These are phyloP conservation scores for Neostapfia colusana DNA, from an alignment of 176 grass and related monocot species.

Conservation along the genomic window DNA sequence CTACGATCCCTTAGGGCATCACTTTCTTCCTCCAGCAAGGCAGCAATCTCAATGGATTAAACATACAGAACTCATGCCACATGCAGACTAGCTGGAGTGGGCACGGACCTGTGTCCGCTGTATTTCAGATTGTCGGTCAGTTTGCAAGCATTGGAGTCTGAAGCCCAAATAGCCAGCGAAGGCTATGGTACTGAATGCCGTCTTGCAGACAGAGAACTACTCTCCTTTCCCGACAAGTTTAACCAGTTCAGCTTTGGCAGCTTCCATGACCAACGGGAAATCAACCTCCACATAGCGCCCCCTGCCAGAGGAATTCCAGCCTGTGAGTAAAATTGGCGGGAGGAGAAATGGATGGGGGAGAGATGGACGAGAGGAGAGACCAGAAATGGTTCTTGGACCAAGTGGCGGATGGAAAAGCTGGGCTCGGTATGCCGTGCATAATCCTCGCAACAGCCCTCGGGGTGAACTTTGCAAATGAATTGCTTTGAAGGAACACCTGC, in stretches of 20 bases:
- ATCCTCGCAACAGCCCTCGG: conserved; percentile 89
- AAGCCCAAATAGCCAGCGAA: background rate
- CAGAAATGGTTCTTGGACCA: conserved; percentile 93
- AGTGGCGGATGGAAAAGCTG: conserved; percentile 70
- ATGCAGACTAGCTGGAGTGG: background rate
- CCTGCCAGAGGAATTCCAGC: conserved; percentile 39
- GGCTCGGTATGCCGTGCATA: conserved; percentile 87
- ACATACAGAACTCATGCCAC: background rate
- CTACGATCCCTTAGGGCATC: background rate
- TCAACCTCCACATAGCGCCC: conserved; percentile 80
- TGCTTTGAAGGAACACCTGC: conserved; percentile 91
- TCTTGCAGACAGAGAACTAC: conserved; percentile 7
- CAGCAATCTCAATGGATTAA: background rate
- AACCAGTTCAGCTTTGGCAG: conserved; percentile 78
- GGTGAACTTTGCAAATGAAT: conserved; percentile 76
- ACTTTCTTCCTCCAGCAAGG: conserved; percentile 2
- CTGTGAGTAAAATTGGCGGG: background rate
- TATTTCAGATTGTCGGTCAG: background rate
- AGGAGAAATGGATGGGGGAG: background rate
- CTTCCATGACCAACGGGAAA: conserved; percentile 89
- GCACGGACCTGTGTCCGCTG: conserved; percentile 10
- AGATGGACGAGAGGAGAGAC: conserved; percentile 24
- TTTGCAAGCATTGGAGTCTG: background rate
- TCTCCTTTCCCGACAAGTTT: conserved; percentile 65
- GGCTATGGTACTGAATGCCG: background rate